Base-by-base conservation (phyloP, 2,329 filamentous ascomycete genomes). In the Ceratocystis papillata region DNA sequence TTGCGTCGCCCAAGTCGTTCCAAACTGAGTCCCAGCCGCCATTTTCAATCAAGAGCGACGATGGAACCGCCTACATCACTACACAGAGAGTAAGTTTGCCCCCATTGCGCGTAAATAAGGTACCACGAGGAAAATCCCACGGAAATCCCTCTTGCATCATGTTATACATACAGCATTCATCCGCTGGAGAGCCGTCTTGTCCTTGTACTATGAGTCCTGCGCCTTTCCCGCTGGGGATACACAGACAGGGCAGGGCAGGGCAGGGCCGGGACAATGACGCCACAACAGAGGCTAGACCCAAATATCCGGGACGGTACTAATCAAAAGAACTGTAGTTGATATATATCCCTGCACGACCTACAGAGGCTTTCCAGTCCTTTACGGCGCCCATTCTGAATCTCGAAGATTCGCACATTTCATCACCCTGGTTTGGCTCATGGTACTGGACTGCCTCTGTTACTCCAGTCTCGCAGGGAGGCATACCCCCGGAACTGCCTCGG, bases 381-480 rank as follows among this genome's bases (percentile, higher is more conserved):
- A 90, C 90, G 53, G 86, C 88, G 0, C 92, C 92, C 50, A 88
- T 96, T 68, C 82, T 96, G 69, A 92, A 93, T 73, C 83, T 96
- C 57, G 84, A 89, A 75, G 93, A 97, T 75, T 88, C 88, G 5
- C 89, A 89, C 72, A 88, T 95, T 68, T 86, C 87, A 41, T 89
- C 92, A 2, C 92, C 93, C 44, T 96, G 92, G 80, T 96, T 96
- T 75, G 92, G 93, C 22, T 87, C 90, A 3, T 96, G 96, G 79
- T 87, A 89, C 70, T 97, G 92, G 92, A 85, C 85, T 66, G 88
- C 88, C 28, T 78, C 87, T 57, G 85, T 95, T 67, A 87, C 88
- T 71, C 90, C 93, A 1, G 89, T 96, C 28, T 78, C 87, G 0
- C 89, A 89, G 45, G 94, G 94, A 46, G 89, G 90, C 62, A 89